Percentiles rank a stretch among this genome's conserved stretches.
phyloP scores from a whole-genome alignment of 441 rosid species.

The Jatropha multifida region DNA sequence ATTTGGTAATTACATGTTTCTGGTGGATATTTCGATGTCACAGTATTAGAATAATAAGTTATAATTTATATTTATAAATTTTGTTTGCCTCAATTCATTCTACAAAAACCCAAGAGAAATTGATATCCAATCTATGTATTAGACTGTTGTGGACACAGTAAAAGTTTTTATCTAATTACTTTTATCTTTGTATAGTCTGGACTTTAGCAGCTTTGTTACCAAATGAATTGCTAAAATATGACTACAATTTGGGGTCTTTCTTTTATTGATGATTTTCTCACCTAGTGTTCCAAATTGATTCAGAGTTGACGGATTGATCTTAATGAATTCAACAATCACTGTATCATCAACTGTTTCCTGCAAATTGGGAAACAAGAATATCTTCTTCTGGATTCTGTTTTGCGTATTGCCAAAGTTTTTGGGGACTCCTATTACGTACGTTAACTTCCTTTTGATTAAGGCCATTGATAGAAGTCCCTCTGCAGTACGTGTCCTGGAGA shows the following conservation, averaged over 20 bases:
- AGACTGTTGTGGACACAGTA: too few species aligned
- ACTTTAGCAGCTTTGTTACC: too few species aligned
- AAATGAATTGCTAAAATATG: too few species aligned
- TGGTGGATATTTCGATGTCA: too few species aligned
- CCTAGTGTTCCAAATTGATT: conserved; percentile 13
- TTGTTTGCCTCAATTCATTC: not conserved
- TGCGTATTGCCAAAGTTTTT: conserved; percentile 70
- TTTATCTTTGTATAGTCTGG: too few species aligned
- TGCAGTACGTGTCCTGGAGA: conserved; percentile 23
- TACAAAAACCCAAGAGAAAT: too few species aligned
- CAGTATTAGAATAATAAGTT: too few species aligned
- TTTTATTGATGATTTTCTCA: conserved; percentile 11
- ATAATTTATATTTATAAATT: not conserved
- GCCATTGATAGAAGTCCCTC: conserved; percentile 49
- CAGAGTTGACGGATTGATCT: conserved; percentile 68
- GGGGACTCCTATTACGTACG: conserved; percentile 47
- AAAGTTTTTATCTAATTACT: too few species aligned
- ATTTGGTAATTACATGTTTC: too few species aligned
- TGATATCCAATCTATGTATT: too few species aligned
- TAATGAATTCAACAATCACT: conserved; percentile 76
- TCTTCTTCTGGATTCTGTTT: conserved; percentile 65
- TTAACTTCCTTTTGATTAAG: conserved; percentile 54
- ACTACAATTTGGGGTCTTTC: not conserved
- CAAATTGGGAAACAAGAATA: conserved; percentile 81
- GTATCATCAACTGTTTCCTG: conserved; percentile 88